Evolutionary conservation across 2,329 filamentous ascomycete species (phyloP), one percentile per base, ranked within the genome.

Genomic region (Penicillium sp.): DNA sequence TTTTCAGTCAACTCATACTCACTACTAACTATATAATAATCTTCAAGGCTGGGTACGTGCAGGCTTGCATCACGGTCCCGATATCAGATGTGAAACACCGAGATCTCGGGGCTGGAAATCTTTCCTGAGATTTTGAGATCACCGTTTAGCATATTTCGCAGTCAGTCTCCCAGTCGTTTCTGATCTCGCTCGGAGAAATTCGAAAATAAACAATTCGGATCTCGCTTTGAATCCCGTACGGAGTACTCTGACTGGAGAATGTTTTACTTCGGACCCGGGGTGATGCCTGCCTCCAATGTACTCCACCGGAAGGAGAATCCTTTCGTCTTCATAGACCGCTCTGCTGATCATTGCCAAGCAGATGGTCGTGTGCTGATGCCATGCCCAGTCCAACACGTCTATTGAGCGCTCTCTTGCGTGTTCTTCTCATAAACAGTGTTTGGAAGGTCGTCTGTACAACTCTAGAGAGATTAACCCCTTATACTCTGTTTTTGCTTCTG

Each of bases 81-180:
- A 49, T 30, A n/a, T 28, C 47, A 35, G 47, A 51, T 60, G 60
- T 42, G 56, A 51, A 47, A 51, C 30, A 61, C 54, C 53, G 53
- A 57, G 53, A 66, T 65, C 61, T 58, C 12, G 50, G 58, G 60
- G 37, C 61, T 59, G 51, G 57, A 59, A 55, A 40, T 57, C 24
- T 38, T 60, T 61, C 59, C 50, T 61, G 3, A 3, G 15, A 47
- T 26, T 5, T 28, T 28, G 9, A n/a, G 5, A 49, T 30, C 45
- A 12, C 3, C 15, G 26, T 30, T 13, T 24, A 13, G 40, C 9
- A 44, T 22, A 13, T 22, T 44, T 19, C 24, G 19, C 7, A 19
- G 40, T 13, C 4, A 44, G n/a, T 22, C 40, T 44, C 19, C n/a
- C 24, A 19, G n/a, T 22, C 9, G 19, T 30, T 30, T 49, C 26